Percentiles rank a stretch among this genome's conserved stretches.
Conservation (phyloP, 345 rosid species). For the Salix suchowensis region DNA sequence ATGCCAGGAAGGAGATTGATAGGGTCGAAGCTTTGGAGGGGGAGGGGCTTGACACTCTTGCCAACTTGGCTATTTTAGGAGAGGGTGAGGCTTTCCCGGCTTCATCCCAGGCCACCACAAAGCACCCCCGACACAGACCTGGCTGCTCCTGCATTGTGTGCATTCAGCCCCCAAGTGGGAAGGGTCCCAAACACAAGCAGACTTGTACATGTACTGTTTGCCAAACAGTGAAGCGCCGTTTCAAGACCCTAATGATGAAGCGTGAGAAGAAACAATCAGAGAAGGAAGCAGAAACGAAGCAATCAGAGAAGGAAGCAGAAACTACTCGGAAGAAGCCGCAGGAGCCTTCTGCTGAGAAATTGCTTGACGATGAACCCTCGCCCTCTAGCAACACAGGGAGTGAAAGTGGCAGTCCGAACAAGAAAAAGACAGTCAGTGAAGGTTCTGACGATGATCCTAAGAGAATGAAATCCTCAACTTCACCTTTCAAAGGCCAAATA, state of each 20-base stretch:
- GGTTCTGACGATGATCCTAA: slow-evolving; percentile 46
- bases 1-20: slow-evolving; percentile 41
- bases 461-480: slow-evolving; percentile 39
- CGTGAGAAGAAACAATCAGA: slow-evolving; percentile 64
- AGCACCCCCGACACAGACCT: slow-evolving; percentile 86
- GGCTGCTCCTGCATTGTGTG: slow-evolving; percentile 95
- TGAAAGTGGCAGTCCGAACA: slow-evolving; percentile 43
- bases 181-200: slow-evolving; percentile 78
- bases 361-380: slow-evolving; percentile 36
- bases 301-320: slow-evolving; percentile 44
- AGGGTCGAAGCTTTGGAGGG: slow-evolving; percentile 54
- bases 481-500: slow-evolving; percentile 66
- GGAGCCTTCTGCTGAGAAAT: slow-evolving; percentile 35
- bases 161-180: slow-evolving; percentile 91
- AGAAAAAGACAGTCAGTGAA: slow-evolving; percentile 32
- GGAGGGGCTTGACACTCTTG: slow-evolving; percentile 67
- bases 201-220: slow-evolving; percentile 78
- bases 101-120: slow-evolving; percentile 66
- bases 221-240: slow-evolving; percentile 70
- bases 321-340: slow-evolving; percentile 40
- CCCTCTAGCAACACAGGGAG: slow-evolving; percentile 31
- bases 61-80: slow-evolving; percentile 59
- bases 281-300: slow-evolving; percentile 54
- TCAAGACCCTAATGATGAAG: slow-evolving; percentile 55
- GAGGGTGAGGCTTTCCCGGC: slow-evolving; percentile 46